A percentile compares a stretch with the other conserved stretches of the same genome.
These are phyloP conservation scores for Barnettozyma sp. DNA, from an alignment of 805 yeast genomes.

Conservation along the genomic window DNA sequence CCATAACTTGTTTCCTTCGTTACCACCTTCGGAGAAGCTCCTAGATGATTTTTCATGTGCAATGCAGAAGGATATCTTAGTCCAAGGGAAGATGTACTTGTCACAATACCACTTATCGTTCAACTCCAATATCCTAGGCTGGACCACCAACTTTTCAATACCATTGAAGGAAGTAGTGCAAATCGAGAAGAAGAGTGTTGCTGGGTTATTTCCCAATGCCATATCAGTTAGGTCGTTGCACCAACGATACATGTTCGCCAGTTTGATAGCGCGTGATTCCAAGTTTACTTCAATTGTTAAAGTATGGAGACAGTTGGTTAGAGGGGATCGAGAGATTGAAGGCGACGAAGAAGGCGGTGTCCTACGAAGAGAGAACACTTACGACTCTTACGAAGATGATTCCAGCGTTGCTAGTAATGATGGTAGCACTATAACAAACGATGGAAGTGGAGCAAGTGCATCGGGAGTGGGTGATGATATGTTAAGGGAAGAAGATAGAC, in stretches of 20 bases:
- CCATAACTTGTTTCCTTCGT: slow-evolving; percentile 62
- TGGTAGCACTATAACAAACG: slow-evolving; percentile 16
- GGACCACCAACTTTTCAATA: slow-evolving; percentile 80
- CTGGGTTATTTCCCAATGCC: slow-evolving; percentile 88
- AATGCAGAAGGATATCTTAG: slow-evolving; percentile 71
- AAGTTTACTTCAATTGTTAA: slow-evolving; percentile 44
- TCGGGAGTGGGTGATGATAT: slow-evolving; percentile 3
- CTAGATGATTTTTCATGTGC: slow-evolving; percentile 91
- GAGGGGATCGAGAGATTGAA: slow-evolving; percentile 16
- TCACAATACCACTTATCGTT: slow-evolving; percentile 76
- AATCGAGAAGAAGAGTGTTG: slow-evolving; percentile 77
- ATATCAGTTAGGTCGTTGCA: slow-evolving; percentile 36
- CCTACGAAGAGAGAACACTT: slow-evolving; percentile 5
- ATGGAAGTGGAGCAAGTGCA: not conserved
- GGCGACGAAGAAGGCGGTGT: slow-evolving; percentile 12
- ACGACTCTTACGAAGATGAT: slow-evolving; percentile 7
- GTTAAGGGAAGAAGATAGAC: not conserved
- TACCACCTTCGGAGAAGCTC: slow-evolving; percentile 62
- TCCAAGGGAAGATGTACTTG: slow-evolving; percentile 83
- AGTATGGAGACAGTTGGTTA: slow-evolving; percentile 50
- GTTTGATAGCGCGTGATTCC: slow-evolving; percentile 70
- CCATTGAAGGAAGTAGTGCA: slow-evolving; percentile 65
- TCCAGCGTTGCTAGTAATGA: slow-evolving; percentile 20
- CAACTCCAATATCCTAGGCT: slow-evolving; percentile 80
- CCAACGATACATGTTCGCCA: slow-evolving; percentile 74